These are phyloP conservation scores for Leccinum fibrillosum DNA, from an alignment of 768 basidiomycete genomes.

Conservation along the genomic window DNA sequence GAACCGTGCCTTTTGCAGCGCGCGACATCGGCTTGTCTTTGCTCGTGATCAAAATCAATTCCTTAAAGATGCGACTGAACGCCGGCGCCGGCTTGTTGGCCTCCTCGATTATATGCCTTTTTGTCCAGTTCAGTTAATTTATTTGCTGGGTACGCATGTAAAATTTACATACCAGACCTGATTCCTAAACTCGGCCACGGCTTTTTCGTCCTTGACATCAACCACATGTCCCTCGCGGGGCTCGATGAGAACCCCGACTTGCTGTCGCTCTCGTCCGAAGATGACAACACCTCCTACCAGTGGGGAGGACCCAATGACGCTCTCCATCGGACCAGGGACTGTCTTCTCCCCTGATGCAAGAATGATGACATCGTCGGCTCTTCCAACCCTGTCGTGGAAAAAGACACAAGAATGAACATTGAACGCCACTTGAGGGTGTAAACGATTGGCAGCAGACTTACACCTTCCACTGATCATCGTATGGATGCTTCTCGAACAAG, in stretches of 20 bases:
- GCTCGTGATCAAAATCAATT: constrained; percentile 49
- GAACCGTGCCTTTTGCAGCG: constrained; percentile 45
- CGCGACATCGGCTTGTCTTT: constrained; percentile 42
- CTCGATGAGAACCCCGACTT: constrained; percentile 34
- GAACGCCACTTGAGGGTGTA: not conserved
- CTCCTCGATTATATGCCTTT: constrained; percentile 41
- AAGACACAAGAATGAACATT: not conserved
- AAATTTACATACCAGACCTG: constrained; percentile 25
- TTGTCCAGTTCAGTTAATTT: not conserved
- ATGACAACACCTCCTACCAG: constrained; percentile 27
- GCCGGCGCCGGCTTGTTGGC: constrained; percentile 41
- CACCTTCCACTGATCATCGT: constrained; percentile 38
- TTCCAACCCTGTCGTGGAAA: constrained; percentile 24
- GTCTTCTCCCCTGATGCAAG: constrained; percentile 19
- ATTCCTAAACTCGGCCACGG: constrained; percentile 29
- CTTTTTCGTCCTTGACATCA: constrained; percentile 21
- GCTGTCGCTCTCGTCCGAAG: constrained; percentile 34
- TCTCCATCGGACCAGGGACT: constrained; percentile 29
- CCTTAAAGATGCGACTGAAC: constrained; percentile 46
- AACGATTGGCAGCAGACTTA: not conserved
- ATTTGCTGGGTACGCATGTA: not conserved
- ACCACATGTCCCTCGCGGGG: constrained; percentile 12
- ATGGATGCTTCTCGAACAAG: constrained; percentile 43
- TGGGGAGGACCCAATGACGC: constrained; percentile 20
- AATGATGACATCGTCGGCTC: constrained; percentile 36